Evolutionary conservation across 129 eudicot genomes (phyloP).

Genomic region (Mikania micrantha): DNA sequence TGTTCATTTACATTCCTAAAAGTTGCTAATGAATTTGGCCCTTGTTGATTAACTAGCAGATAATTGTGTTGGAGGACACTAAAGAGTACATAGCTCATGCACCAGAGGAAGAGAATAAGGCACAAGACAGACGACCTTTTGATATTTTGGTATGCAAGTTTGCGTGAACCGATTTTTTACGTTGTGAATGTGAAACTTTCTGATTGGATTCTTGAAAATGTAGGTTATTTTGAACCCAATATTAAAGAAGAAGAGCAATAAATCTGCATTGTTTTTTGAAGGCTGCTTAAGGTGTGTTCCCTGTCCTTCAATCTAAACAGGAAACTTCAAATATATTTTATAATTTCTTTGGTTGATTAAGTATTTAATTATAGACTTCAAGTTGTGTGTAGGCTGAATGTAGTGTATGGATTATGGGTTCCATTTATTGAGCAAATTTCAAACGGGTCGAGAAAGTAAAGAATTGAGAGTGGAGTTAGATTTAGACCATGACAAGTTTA

Average conservation of each 20-base stretch:
- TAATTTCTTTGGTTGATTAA: neutral
- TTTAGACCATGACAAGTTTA: neutral
- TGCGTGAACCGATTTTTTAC: neutral
- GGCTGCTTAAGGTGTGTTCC: slow-evolving; percentile 73
- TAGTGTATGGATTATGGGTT: neutral
- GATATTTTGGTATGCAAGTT: slow-evolving; percentile 69
- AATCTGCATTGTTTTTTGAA: slow-evolving; percentile 71
- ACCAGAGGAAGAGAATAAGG: slow-evolving; percentile 63
- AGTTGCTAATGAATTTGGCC: slow-evolving; percentile 4
- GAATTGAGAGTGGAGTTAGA: neutral
- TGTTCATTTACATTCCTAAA: too few relatives aligned
- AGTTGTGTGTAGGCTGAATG: neutral
- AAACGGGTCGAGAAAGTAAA: neutral
- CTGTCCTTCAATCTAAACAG: neutral
- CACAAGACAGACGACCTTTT: slow-evolving; percentile 67
- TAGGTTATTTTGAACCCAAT: slow-evolving; percentile 77
- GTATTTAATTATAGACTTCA: neutral
- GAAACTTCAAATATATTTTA: neutral
- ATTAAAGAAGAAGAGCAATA: slow-evolving; percentile 54
- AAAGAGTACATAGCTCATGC: slow-evolving; percentile 59
- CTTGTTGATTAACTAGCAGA: slow-evolving; percentile 31
- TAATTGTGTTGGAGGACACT: slow-evolving; percentile 81
- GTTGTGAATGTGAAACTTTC: neutral
- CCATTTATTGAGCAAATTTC: neutral
- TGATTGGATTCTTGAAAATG: slow-evolving; percentile 12